Conservation (phyloP, 2,329 filamentous ascomycete genomes). For the Pseudofabraea citricarpa region DNA sequence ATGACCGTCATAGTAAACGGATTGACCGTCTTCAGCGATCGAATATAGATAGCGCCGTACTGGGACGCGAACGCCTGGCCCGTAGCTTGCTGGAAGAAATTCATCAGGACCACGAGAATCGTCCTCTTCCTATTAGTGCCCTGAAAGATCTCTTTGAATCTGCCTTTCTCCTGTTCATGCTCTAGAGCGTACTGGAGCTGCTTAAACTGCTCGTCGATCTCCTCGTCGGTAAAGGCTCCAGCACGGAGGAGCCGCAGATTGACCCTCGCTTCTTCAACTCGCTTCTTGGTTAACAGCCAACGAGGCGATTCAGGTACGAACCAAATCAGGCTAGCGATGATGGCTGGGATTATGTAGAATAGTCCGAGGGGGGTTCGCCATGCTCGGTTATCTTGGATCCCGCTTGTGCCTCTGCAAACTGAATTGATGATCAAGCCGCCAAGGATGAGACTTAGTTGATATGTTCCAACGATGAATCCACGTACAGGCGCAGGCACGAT, state of each 20-base stretch:
- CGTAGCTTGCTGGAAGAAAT: slow-evolving; percentile 22
- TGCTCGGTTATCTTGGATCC: slow-evolving; percentile 24
- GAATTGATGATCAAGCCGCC: slow-evolving; percentile 20
- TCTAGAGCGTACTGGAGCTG: slow-evolving; percentile 1
- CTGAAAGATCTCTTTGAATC: slow-evolving; percentile 16
- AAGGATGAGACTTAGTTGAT: slow-evolving; percentile 28
- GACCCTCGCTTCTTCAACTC: slow-evolving; percentile 24
- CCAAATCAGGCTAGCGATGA: slow-evolving; percentile 22
- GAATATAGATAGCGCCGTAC: slow-evolving; percentile 21
- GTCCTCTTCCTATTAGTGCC: slow-evolving; percentile 20
- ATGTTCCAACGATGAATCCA: slow-evolving; percentile 25
- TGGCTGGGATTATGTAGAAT: slow-evolving; percentile 29
- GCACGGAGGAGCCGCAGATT: slow-evolving; percentile 21
- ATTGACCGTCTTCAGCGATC: slow-evolving; percentile 19
- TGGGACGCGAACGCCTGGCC: slow-evolving; percentile 15
- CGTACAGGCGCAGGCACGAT: slow-evolving; percentile 5
- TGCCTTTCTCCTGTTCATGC: slow-evolving; percentile 15
- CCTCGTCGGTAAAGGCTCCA: slow-evolving; percentile 18
- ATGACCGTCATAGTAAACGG: slow-evolving; percentile 15
- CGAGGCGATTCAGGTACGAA: slow-evolving; percentile 27
- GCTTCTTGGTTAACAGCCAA: slow-evolving; percentile 26
- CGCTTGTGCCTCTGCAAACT: slow-evolving; percentile 26
- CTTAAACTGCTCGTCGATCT: slow-evolving; percentile 15
- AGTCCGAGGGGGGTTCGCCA: slow-evolving; percentile 31
- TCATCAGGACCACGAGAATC: slow-evolving; percentile 14